Percentiles rank a stretch among this genome's conserved stretches.
Evolutionary conservation across 441 rosid species (phyloP).

Genomic region (Brassica balearica): DNA sequence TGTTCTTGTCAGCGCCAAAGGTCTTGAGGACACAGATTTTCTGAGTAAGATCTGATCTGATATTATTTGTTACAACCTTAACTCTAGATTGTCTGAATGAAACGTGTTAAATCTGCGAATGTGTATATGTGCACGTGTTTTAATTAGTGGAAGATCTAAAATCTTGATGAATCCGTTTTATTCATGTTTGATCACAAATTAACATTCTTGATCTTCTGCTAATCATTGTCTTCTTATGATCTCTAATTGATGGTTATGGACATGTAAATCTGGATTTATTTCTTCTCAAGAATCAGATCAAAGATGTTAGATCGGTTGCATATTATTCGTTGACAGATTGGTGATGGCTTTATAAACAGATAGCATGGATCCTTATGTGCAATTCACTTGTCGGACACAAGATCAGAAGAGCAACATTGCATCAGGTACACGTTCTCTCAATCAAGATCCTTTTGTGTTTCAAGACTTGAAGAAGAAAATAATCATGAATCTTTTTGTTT

Average conservation of each 20-base stretch:
- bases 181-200: conserved; percentile 17
- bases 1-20: conserved; percentile 63
- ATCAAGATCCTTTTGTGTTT: conserved; percentile 23
- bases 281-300: background rate
- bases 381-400: conserved; percentile 69
- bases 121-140: conserved; percentile 6
- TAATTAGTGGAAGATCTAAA: background rate
- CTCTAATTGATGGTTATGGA: conserved; percentile 22
- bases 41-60: conserved; percentile 43
- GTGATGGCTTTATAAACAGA: conserved; percentile 41
- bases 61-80: background rate
- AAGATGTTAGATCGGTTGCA: conserved; percentile 12
- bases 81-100: background rate
- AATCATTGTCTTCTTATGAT: conserved; percentile 6
- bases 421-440: conserved; percentile 50
- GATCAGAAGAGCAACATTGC: conserved; percentile 75
- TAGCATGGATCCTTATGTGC: conserved; percentile 72
- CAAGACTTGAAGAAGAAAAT: background rate
- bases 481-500: conserved; percentile 10
- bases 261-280: conserved; percentile 18
- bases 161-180: conserved; percentile 3
- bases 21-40: conserved; percentile 53
- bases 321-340: conserved; percentile 10
- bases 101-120: conserved; percentile 24
- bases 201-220: conserved; percentile 22